Percentiles rank a stretch among this genome's conserved stretches.
Conservation (phyloP, 2,329 filamentous ascomycete species). For the Ceratocystis albifundus region DNA sequence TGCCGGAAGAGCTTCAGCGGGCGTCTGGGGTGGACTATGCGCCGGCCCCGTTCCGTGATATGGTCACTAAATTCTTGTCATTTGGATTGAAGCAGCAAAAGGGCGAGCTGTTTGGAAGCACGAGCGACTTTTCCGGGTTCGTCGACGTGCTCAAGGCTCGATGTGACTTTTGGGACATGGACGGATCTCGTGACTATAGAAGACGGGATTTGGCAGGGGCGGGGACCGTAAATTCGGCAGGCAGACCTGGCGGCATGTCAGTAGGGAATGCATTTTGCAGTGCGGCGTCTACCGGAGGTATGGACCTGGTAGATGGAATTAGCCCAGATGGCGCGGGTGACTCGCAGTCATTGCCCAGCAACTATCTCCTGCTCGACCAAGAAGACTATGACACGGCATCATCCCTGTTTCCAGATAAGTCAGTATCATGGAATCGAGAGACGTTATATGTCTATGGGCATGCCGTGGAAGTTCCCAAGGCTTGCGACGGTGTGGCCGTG, state of each 20-base stretch:
- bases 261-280: not conserved
- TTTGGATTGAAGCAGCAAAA: constrained; percentile 27
- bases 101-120: constrained; percentile 46
- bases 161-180: constrained; percentile 78
- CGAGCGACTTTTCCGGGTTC: constrained; percentile 65
- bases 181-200: constrained; percentile 49
- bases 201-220: constrained; percentile 10
- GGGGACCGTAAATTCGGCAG: not conserved
- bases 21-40: constrained; percentile 60
- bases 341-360: not conserved
- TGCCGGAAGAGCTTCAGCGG: constrained; percentile 70
- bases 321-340: not conserved
- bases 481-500: constrained; percentile 45
- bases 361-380: constrained; percentile 15
- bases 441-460: constrained; percentile 51
- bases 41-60: constrained; percentile 42
- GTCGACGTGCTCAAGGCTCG: constrained; percentile 63
- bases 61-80: constrained; percentile 37
- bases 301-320: not conserved
- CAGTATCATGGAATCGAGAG: constrained; percentile 34
- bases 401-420: not conserved
- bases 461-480: constrained; percentile 45
- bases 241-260: not conserved
- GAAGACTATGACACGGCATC: not conserved
- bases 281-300: not conserved